Percentiles rank a stretch among this genome's conserved stretches.
These are phyloP conservation scores for Solanum hybrid DNA, from an alignment of 305 asterid species.

Conservation along the genomic window DNA sequence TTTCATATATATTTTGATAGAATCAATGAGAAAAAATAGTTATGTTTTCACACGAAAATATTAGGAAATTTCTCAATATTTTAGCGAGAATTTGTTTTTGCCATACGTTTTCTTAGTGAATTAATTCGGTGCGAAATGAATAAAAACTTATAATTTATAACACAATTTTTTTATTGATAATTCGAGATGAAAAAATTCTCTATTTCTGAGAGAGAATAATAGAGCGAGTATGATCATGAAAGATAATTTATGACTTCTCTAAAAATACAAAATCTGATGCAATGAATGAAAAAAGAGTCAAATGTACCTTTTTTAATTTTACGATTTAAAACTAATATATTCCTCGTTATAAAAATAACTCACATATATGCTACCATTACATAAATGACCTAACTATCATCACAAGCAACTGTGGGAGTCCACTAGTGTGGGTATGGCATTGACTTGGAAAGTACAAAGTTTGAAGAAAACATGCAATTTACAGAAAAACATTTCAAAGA, in stretches of 20 bases:
- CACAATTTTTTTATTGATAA: background rate
- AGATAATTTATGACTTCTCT: background rate
- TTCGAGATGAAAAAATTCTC: background rate
- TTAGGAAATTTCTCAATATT: too few species aligned
- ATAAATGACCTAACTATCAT: background rate
- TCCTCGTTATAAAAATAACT: background rate
- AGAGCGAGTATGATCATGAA: background rate
- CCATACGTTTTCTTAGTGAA: background rate
- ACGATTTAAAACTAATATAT: too few species aligned
- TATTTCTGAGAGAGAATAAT: too few species aligned
- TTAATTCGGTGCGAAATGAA: background rate
- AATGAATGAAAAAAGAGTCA: too few species aligned
- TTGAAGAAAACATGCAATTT: background rate
- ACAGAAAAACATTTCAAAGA: background rate
- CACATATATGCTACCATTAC: background rate
- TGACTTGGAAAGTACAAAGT: background rate
- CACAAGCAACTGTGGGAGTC: background rate
- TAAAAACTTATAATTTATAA: too few species aligned
- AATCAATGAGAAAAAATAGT: too few species aligned
- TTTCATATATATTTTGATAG: too few species aligned
- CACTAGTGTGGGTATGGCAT: background rate
- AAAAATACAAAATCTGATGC: background rate
- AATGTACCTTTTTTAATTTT: too few species aligned
- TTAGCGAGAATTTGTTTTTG: background rate
- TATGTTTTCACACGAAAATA: background rate